Evolutionary conservation across 306 rosid species (phyloP).

Genomic region (Urtica urens): DNA sequence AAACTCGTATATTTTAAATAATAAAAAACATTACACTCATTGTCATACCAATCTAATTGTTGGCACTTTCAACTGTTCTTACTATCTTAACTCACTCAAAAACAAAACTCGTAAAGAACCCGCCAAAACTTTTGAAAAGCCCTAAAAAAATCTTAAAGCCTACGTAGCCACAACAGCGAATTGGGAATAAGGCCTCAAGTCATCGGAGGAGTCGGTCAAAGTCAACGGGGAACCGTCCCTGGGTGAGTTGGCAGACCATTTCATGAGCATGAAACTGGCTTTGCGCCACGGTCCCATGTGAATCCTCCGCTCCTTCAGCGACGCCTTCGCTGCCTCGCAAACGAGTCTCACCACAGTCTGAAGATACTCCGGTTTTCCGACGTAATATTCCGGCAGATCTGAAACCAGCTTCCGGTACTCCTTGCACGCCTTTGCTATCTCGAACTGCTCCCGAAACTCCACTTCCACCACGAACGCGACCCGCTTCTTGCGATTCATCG

Average conservation of each 20-base stretch:
- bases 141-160: conserved; percentile 4
- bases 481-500: conserved; percentile 3
- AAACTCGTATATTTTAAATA: too few species aligned
- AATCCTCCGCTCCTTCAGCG: conserved; percentile 57
- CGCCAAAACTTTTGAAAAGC: too few species aligned
- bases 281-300: conserved; percentile 52
- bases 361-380: conserved; percentile 33
- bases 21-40: too few species aligned
- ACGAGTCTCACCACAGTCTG: conserved; percentile 28
- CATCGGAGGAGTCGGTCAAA: background rate
- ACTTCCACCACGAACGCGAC: conserved; percentile 13
- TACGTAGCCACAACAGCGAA: conserved; percentile 31
- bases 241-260: conserved; percentile 44
- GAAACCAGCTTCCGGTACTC: conserved; percentile 12
- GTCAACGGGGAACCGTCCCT: background rate
- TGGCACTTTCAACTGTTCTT: too few species aligned
- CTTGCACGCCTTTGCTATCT: conserved; percentile 22
- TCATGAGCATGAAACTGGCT: conserved; percentile 48
- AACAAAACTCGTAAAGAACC: too few species aligned
- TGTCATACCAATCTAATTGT: too few species aligned
- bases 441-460: conserved; percentile 24
- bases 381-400: conserved; percentile 12
- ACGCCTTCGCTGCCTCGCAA: conserved; percentile 50
- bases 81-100: too few species aligned
- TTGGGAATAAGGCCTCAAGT: conserved; percentile 8